Evolutionary conservation across 768 basidiomycete species (phyloP).

Genomic region (Suillus spraguei): DNA sequence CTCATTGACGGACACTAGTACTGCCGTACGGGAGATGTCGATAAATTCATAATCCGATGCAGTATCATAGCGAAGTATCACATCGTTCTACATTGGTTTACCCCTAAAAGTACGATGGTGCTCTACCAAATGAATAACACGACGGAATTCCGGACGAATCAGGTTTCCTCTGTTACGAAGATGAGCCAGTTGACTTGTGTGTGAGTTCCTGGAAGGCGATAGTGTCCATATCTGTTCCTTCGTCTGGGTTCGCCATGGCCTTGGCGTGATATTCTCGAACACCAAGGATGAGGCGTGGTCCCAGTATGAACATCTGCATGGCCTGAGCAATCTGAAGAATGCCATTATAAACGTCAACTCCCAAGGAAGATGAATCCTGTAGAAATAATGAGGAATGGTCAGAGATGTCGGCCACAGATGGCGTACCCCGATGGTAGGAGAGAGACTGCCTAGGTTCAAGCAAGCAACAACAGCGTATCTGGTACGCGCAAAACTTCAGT

Average conservation of each 20-base stretch:
- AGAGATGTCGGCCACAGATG: background rate
- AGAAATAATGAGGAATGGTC: background rate
- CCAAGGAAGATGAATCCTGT: background rate
- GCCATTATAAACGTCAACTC: background rate
- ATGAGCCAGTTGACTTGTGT: background rate
- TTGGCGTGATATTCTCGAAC: background rate
- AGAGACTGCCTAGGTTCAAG: background rate
- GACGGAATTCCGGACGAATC: background rate
- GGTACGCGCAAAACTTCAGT: background rate
- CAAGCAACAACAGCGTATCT: background rate
- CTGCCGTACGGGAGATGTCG: background rate
- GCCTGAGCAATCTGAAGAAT: background rate
- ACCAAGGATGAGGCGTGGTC: slow-evolving; percentile 1
- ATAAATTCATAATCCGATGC: background rate
- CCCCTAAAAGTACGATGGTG: background rate
- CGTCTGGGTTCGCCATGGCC: background rate
- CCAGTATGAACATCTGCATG: background rate
- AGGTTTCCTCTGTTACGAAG: background rate
- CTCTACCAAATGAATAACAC: background rate
- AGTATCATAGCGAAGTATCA: background rate
- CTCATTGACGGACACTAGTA: background rate
- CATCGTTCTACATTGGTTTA: background rate
- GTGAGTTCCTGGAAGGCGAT: background rate
- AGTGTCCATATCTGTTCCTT: background rate
- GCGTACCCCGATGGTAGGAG: background rate